Evolutionary conservation across 768 basidiomycete genomes (phyloP).

Genomic region (Fibroporia radiculosa): DNA sequence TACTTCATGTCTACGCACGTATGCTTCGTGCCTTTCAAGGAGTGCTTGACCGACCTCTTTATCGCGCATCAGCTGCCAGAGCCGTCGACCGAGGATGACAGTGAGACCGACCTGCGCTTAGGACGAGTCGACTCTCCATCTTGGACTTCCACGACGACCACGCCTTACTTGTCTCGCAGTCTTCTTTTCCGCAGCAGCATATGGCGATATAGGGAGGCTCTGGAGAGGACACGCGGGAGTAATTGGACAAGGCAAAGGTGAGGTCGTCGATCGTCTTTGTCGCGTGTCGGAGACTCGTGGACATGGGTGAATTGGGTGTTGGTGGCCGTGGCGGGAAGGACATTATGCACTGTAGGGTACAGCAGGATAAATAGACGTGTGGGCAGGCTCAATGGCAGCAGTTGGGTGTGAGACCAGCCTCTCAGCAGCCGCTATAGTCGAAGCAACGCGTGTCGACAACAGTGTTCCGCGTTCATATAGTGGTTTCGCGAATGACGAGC

Average conservation of each 20-base stretch:
- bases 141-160: conserved; percentile 62
- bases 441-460: no score
- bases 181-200: conserved; percentile 62
- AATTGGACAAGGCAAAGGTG: conserved; percentile 61
- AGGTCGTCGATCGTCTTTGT: conserved; percentile 67
- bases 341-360: conserved; percentile 6
- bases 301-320: conserved; percentile 23
- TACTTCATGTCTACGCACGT: conserved; percentile 67
- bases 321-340: conserved; percentile 13
- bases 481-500: no score
- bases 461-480: no score
- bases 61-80: not conserved
- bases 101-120: conserved; percentile 72
- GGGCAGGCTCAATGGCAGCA: no score
- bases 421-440: no score
- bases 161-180: conserved; percentile 54
- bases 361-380: no score
- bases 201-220: conserved; percentile 44
- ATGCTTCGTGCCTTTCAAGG: conserved; percentile 79
- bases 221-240: conserved; percentile 69
- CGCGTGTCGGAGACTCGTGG: conserved; percentile 23
- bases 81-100: not conserved
- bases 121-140: conserved; percentile 67
- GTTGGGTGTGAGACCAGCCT: no score
- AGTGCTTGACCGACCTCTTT: conserved; percentile 88